Conservation (phyloP, 371 early-diverging fungal species). For the Blastocladiella emersonii region DNA sequence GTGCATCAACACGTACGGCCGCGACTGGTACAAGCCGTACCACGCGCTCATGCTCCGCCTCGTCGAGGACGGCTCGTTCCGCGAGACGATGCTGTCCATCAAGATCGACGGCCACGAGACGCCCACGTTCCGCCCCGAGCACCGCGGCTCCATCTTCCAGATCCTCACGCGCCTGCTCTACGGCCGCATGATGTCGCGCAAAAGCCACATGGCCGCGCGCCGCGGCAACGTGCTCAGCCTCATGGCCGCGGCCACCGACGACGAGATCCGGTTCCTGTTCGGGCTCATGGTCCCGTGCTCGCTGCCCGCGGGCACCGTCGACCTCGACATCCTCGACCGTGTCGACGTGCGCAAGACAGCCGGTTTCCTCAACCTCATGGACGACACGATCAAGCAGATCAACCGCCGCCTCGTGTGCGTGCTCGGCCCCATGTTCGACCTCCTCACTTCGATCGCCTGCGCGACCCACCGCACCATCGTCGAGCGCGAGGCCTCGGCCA, state of each 20-base stretch:
- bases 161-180: slow-evolving; percentile 70
- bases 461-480: slow-evolving; percentile 20
- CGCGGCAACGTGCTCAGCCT: slow-evolving; percentile 65
- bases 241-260: slow-evolving; percentile 43
- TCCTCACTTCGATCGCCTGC: slow-evolving; percentile 51
- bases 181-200: slow-evolving; percentile 68
- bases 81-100: slow-evolving; percentile 69
- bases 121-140: slow-evolving; percentile 40
- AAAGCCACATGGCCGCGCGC: slow-evolving; percentile 50
- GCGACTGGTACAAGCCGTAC: slow-evolving; percentile 47
- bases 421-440: slow-evolving; percentile 47
- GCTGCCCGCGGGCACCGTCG: slow-evolving; percentile 35
- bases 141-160: slow-evolving; percentile 53
- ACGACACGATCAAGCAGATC: slow-evolving; percentile 70
- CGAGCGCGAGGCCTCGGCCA: slow-evolving; percentile 9
- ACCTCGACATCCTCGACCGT: slow-evolving; percentile 15
- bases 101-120: slow-evolving; percentile 42
- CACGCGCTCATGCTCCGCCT: slow-evolving; percentile 57
- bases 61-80: slow-evolving; percentile 71
- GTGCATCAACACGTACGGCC: slow-evolving; percentile 66
- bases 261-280: slow-evolving; percentile 55
- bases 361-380: slow-evolving; percentile 61
- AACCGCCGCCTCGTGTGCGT: slow-evolving; percentile 51
- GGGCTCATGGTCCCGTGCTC: slow-evolving; percentile 37
- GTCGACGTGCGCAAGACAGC: slow-evolving; percentile 49